phyloP scores from a whole-genome alignment of 2,329 filamentous ascomycete species.

The Davidsoniella neocaledoniae region DNA sequence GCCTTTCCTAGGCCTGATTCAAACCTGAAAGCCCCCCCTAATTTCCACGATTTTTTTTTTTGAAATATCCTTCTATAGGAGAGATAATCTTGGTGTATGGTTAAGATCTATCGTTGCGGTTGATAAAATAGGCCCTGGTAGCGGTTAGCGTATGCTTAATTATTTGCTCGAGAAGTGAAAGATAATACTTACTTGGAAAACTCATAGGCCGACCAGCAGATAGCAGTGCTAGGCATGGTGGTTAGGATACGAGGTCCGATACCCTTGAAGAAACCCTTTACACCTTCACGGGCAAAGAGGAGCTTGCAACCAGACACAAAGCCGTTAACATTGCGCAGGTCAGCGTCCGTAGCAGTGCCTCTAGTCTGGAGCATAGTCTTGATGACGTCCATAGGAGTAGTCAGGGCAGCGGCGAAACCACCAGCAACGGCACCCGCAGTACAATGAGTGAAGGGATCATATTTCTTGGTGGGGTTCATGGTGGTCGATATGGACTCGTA shows the following conservation, averaged over 20 bases:
- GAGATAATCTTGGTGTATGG: neutral
- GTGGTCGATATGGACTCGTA: slow-evolving; percentile 93
- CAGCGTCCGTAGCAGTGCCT: slow-evolving; percentile 62
- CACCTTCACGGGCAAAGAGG: slow-evolving; percentile 68
- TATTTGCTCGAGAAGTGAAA: neutral
- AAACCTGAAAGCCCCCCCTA: neutral
- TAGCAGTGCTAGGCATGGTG: slow-evolving; percentile 98
- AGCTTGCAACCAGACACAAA: slow-evolving; percentile 64
- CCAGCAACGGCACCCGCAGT: slow-evolving; percentile 82
- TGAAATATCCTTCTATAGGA: too few species aligned
- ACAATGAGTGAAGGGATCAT: slow-evolving; percentile 90
- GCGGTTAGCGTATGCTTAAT: slow-evolving; percentile 6
- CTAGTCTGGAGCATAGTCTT: slow-evolving; percentile 94
- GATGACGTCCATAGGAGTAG: slow-evolving; percentile 93
- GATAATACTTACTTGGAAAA: slow-evolving; percentile 43
- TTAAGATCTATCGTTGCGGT: slow-evolving; percentile 29
- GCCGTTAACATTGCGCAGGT: slow-evolving; percentile 72
- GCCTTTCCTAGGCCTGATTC: too few species aligned
- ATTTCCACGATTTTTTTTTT: too few species aligned
- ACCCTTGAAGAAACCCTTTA: slow-evolving; percentile 81
- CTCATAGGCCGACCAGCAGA: slow-evolving; percentile 79
- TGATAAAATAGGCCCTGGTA: slow-evolving; percentile 42
- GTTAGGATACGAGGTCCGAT: slow-evolving; percentile 82
- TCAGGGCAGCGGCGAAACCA: slow-evolving; percentile 82
- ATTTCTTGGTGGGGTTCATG: slow-evolving; percentile 72